Conservation (phyloP, 768 basidiomycete genomes). For the Phylloporus rhodoxanthus region DNA sequence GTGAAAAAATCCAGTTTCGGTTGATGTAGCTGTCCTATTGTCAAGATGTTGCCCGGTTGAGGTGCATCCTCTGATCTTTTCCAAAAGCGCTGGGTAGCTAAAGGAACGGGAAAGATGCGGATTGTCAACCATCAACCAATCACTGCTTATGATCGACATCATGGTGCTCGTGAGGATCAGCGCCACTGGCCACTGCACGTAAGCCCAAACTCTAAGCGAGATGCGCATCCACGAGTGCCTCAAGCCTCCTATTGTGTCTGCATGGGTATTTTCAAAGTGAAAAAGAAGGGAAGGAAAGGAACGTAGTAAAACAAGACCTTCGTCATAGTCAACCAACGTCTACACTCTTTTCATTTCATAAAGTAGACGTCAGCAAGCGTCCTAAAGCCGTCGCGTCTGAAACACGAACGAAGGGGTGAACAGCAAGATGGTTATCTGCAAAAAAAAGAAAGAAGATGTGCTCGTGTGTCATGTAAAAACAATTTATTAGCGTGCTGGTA, state of each 20-base stretch:
- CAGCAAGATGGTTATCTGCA: background rate
- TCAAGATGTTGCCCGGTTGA: too few species aligned
- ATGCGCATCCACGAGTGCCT: background rate
- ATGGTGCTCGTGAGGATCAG: too few species aligned
- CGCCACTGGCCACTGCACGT: too few species aligned
- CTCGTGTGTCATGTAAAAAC: background rate
- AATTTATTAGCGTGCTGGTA: constrained; percentile 1
- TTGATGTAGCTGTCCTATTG: too few species aligned
- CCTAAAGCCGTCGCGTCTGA: background rate
- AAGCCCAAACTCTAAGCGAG: too few species aligned
- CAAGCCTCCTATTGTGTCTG: background rate
- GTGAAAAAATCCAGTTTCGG: too few species aligned
- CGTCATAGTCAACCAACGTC: background rate
- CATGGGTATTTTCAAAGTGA: background rate
- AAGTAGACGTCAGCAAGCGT: background rate
- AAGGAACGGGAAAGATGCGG: too few species aligned
- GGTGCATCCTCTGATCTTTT: too few species aligned
- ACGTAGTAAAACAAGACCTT: background rate
- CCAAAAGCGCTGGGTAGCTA: too few species aligned
- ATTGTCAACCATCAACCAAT: too few species aligned
- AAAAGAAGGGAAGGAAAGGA: background rate
- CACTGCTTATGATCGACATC: too few species aligned
- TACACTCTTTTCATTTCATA: background rate
- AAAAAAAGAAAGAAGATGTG: background rate
- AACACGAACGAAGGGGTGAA: background rate